Conservation (phyloP, 192 early-diverging fungal species). For the Lobulomyces angularis region DNA sequence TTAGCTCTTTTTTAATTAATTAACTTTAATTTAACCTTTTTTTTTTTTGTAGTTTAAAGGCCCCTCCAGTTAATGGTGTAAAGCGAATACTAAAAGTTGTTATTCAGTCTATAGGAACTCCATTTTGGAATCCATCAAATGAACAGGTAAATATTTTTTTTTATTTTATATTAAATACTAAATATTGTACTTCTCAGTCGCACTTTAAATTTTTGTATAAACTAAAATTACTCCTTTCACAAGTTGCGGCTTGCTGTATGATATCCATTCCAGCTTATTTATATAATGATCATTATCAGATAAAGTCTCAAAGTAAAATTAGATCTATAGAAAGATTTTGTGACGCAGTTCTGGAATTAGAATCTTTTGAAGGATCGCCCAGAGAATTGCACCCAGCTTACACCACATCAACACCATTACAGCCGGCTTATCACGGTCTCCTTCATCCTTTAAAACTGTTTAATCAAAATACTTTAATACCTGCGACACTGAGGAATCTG, state of each 20-base stretch:
- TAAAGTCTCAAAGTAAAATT: slow-evolving; percentile 25
- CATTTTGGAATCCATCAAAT: slow-evolving; percentile 55
- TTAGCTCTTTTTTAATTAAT: not conserved
- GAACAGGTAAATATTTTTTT: too few species aligned
- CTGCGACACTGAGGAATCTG: slow-evolving; percentile 27
- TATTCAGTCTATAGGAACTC: slow-evolving; percentile 69
- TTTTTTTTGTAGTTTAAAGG: slow-evolving; percentile 13
- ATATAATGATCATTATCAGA: slow-evolving; percentile 35
- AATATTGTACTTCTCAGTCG: slow-evolving; percentile 29
- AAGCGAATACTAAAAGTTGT: slow-evolving; percentile 73
- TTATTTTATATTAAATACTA: too few species aligned
- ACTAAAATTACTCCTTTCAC: slow-evolving; percentile 64
- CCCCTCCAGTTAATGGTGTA: slow-evolving; percentile 22
- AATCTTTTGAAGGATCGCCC: slow-evolving; percentile 75
- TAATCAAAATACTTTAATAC: slow-evolving; percentile 58
- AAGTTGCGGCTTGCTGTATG: slow-evolving; percentile 60
- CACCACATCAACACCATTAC: too few species aligned
- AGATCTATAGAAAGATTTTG: slow-evolving; percentile 63
- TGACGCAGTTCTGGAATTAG: slow-evolving; percentile 78
- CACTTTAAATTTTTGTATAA: slow-evolving; percentile 58
- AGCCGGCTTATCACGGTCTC: slow-evolving; percentile 89
- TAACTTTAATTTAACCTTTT: too few species aligned
- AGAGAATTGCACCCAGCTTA: not conserved
- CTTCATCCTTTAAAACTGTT: slow-evolving; percentile 76
- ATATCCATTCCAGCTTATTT: slow-evolving; percentile 71